Base-by-base conservation (phyloP, 208 protist genomes). In the Porcisia hertigi region DNA sequence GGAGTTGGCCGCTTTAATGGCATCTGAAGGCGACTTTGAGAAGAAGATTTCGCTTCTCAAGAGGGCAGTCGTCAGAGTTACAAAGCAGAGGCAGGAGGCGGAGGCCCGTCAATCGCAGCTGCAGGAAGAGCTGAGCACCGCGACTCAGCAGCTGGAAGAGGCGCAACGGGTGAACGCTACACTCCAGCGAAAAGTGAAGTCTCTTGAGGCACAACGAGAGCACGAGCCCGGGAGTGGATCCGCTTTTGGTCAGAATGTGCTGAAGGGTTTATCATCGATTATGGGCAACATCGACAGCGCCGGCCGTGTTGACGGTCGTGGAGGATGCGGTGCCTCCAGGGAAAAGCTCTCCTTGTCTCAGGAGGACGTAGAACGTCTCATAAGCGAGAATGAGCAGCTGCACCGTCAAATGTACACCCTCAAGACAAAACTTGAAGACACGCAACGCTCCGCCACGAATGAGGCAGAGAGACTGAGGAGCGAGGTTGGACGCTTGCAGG, bases 41-140 rank as follows among this genome's bases (percentile, higher is more conserved):
- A 88, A 92, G 69, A 97, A 95, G 76, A 93, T 95, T 69, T 88
- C 89, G 30, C 73, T 95, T 30, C 78, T 97, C 2, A 95, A 95
- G 77, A 94, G 90, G 71, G 91, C 91, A 7, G 90, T 96, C 41
- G 89, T 94, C 12, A 86, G 73, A 20, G 88, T 94, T 23, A 96
- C 93, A n/a, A 87, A 88, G 63, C 91, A 95, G 58, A 96, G 95
- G 79, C 90, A 94, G 54, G 74, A 93, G 67, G 63, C 94, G 16
- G 90, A 95, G 72, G 69, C 67, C 36, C 78, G 88, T 36, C 86
- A 93, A 30, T 39, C 71, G 11, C 70, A 88, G 70, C 77, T 96
- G 60, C 83, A 86, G 63, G 80, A 84, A 30, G 82, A 95, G 52
- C 83, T 96, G 71, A 69, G 63, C 49, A 73, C 34, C 3, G 71